Evolutionary conservation across 306 rosid genomes (phyloP), one percentile per base, ranked within the genome.

Genomic region (Ceratonia siliqua): DNA sequence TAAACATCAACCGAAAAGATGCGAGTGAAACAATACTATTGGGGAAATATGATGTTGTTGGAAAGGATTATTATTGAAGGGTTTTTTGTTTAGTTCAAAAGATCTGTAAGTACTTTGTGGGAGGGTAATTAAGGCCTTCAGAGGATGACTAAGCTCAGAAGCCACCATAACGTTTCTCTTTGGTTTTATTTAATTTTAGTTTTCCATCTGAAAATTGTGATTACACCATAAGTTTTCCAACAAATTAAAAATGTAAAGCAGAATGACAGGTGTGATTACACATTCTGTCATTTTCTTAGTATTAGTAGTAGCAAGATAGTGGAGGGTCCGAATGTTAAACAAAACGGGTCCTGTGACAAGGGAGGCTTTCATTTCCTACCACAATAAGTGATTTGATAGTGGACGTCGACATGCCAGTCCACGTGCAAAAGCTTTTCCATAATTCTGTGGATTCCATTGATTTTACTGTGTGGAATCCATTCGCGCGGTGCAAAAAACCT

Each of bases 81-180:
- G n/a, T 2, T 32, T 33, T 35, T 62, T 7, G 10, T 8, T 7
- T 36, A 36, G 9, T 36, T 36, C 32, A 2, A 1, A 28, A 1
- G 2, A 28, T 28, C 32, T 28, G 32, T 28, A 28, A n/a, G n/a
- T n/a, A n/a, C n/a, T 21, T 14, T 38, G 32, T 0, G n/a, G 9
- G 25, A 82, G 89, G 81, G 82, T 88, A 0, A 80, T 30, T 64
- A 79, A 87, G 43, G 41, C 87, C 7, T 80, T 78, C 0, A 76
- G 82, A 46, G 87, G 24, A 42, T 85, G 53, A 15, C 80, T 13
- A 75, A 56, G 38, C 4, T 21, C 28, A 27, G 12, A 54, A 54
- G 22, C 61, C n/a, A n/a, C n/a, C n/a, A n/a, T n/a, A n/a, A n/a
- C n/a, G n/a, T n/a, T n/a, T n/a, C n/a, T n/a, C n/a, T n/a, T n/a